A percentile compares a stretch with the other conserved stretches of the same genome.
phyloP scores from a whole-genome alignment of 306 rosid species.

The Nissolia schottii region DNA sequence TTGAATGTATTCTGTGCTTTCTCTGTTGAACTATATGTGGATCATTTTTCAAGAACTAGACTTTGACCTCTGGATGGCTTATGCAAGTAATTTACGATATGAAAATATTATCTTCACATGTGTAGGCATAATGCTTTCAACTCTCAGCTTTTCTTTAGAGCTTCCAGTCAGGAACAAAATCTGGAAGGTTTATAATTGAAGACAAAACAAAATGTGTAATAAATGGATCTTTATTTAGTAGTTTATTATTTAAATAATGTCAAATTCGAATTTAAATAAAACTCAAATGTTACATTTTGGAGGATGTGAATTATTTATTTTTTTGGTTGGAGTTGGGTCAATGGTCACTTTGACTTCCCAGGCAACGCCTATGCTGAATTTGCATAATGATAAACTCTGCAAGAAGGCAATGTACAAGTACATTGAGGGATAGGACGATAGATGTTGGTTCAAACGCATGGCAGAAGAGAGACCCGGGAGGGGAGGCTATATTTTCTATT shows the following conservation, averaged over 20 bases:
- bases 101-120: background rate
- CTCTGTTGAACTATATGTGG: background rate
- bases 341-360: background rate
- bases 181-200: background rate
- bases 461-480: background rate
- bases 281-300: background rate
- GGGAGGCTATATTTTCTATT: background rate
- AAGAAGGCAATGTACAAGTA: background rate
- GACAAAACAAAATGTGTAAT: background rate
- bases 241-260: background rate
- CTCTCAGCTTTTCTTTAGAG: background rate
- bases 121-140: background rate
- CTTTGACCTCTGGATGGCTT: background rate
- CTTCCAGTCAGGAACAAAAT: background rate
- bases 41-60: slow-evolving; percentile 1
- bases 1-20: background rate
- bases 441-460: too few species aligned
- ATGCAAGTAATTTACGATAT: background rate
- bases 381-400: background rate
- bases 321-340: background rate
- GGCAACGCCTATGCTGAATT: background rate
- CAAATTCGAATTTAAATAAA: background rate
- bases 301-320: background rate
- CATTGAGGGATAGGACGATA: background rate
- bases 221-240: background rate